Evolutionary conservation across 163 green algal genomes (phyloP).

Genomic region (Scenedesmus sp.): DNA sequence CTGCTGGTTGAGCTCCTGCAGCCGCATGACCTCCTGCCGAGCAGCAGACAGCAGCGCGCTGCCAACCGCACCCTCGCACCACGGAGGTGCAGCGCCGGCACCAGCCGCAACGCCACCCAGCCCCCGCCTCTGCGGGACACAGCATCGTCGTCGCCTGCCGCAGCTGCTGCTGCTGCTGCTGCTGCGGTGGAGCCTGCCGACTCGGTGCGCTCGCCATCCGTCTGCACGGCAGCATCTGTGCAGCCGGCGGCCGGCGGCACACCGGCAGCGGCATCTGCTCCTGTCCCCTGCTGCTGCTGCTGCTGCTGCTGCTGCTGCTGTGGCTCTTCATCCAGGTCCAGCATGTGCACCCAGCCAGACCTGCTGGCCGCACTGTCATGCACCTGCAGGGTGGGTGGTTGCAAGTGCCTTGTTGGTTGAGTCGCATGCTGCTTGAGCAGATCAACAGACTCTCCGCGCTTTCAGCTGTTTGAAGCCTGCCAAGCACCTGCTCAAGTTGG

Average conservation of each 20-base stretch:
- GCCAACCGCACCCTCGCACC: slow-evolving; percentile 54
- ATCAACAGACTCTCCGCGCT: too few species aligned
- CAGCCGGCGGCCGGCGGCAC: neutral
- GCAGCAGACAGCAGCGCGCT: slow-evolving; percentile 43
- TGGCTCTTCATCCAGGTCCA: slow-evolving; percentile 26
- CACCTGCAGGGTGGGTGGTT: slow-evolving; percentile 30
- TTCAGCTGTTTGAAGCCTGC: too few species aligned
- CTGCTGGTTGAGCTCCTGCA: slow-evolving; percentile 52
- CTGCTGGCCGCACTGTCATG: slow-evolving; percentile 53
- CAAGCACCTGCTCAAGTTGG: too few species aligned
- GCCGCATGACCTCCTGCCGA: slow-evolving; percentile 45
- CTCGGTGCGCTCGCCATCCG: slow-evolving; percentile 24
- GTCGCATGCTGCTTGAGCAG: too few species aligned
- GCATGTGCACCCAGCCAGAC: slow-evolving; percentile 32
- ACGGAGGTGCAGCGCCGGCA: slow-evolving; percentile 11
- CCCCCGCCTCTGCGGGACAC: neutral
- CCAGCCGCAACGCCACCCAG: neutral
- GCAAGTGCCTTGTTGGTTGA: too few species aligned
- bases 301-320: slow-evolving; percentile 21
- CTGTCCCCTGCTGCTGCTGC: neutral
- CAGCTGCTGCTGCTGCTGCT: slow-evolving; percentile 8
- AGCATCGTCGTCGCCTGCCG: neutral
- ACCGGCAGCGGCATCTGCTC: neutral
- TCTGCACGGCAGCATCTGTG: slow-evolving; percentile 45
- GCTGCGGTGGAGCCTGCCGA: slow-evolving; percentile 50